Percentiles rank a stretch among this genome's conserved stretches.
Evolutionary conservation across 2,329 filamentous ascomycete genomes (phyloP).

Genomic region (Pyricularia pennisetigena): DNA sequence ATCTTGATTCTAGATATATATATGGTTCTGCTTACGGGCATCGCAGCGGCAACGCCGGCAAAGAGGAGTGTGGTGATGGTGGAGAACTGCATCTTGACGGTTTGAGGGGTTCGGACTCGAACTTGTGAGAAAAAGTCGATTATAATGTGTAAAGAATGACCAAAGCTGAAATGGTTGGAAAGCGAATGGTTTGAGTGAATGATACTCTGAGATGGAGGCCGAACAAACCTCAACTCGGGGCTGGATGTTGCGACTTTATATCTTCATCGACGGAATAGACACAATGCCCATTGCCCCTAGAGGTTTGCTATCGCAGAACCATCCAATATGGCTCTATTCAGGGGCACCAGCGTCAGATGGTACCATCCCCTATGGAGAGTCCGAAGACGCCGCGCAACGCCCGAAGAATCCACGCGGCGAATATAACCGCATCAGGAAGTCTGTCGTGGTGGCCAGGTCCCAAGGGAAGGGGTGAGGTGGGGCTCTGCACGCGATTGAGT

Average conservation of each 20-base stretch:
- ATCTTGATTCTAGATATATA: not conserved
- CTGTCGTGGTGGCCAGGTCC: too few species aligned
- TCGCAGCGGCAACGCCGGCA: not conserved
- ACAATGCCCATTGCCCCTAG: too few species aligned
- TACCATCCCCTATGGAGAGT: not conserved
- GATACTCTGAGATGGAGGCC: not conserved
- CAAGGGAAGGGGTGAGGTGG: too few species aligned
- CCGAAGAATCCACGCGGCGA: too few species aligned
- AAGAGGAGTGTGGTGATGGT: not conserved
- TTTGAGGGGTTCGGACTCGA: not conserved
- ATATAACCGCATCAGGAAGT: not conserved
- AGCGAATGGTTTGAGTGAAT: not conserved
- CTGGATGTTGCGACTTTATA: not conserved
- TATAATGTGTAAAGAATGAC: not conserved
- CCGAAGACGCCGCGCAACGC: not conserved
- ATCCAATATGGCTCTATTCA: too few species aligned
- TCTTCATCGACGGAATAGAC: not conserved
- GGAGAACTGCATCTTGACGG: constrained; percentile 1
- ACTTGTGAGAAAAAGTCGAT: not conserved
- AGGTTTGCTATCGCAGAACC: too few species aligned
- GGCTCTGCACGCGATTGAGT: too few species aligned
- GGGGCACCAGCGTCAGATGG: not conserved
- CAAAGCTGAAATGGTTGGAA: not conserved
- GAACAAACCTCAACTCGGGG: not conserved
- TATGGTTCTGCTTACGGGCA: not conserved